Conservation (phyloP, 2,329 filamentous ascomycete species). For the Aschersonia sp. region DNA sequence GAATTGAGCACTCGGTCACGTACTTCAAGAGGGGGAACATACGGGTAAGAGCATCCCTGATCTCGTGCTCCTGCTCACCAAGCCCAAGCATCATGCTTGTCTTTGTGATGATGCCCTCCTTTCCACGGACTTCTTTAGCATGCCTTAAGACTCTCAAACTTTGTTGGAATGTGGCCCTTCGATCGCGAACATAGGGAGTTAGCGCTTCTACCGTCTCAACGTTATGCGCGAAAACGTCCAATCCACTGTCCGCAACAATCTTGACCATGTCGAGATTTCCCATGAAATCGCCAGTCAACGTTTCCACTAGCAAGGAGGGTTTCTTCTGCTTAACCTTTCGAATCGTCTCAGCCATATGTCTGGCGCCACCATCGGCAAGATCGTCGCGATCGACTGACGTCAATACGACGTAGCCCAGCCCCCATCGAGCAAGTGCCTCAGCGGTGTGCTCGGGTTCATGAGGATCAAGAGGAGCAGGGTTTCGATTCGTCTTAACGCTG, state of each 20-base stretch:
- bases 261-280: constrained; percentile 80
- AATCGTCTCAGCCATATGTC: constrained; percentile 88
- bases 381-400: constrained; percentile 93
- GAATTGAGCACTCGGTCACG: no score
- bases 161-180: constrained; percentile 78
- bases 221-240: constrained; percentile 96
- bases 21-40: constrained; percentile 9
- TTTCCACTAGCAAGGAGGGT: constrained; percentile 65
- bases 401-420: constrained; percentile 86
- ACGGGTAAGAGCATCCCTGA: constrained; percentile 65
- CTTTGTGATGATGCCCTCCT: constrained; percentile 80
- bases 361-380: constrained; percentile 71
- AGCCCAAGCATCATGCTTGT: constrained; percentile 94
- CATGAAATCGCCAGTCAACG: constrained; percentile 72
- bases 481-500: constrained; percentile 78
- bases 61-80: constrained; percentile 78
- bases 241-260: constrained; percentile 69
- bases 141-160: constrained; percentile 65
- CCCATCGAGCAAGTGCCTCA: constrained; percentile 85
- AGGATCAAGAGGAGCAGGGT: constrained; percentile 67
- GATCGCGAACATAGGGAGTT: constrained; percentile 79
- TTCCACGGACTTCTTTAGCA: constrained; percentile 59
- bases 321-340: constrained; percentile 81
- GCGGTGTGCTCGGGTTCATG: constrained; percentile 96
- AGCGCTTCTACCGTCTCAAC: constrained; percentile 87